phyloP scores from a whole-genome alignment of 2,329 filamentous ascomycete species.

The Simplicillium aogashimaense region DNA sequence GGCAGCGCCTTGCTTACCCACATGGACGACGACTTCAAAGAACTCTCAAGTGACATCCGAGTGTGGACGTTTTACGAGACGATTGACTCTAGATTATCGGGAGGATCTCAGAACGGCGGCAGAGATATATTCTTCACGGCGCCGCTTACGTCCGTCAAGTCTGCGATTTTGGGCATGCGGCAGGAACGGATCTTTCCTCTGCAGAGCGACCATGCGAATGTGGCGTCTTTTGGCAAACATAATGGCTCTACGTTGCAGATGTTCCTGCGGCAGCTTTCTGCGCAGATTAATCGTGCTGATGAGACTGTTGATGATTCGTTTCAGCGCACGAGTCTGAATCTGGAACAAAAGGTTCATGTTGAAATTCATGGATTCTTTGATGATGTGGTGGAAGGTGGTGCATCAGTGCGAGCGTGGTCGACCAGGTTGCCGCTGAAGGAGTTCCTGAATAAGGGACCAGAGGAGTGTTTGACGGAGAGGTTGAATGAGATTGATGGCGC shows the following conservation, averaged over 20 bases:
- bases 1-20: conserved; percentile 37
- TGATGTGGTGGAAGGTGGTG: conserved; percentile 28
- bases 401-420: conserved; percentile 36
- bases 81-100: conserved; percentile 46
- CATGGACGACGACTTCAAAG: conserved; percentile 44
- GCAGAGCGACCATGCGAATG: conserved; percentile 44
- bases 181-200: conserved; percentile 42
- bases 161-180: conserved; percentile 38
- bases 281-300: conserved; percentile 22
- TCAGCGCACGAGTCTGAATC: conserved; percentile 32
- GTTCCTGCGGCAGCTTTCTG: conserved; percentile 23
- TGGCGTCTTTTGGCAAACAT: conserved; percentile 41
- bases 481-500: conserved; percentile 28
- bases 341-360: conserved; percentile 44
- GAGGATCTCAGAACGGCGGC: conserved; percentile 23
- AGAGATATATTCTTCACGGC: conserved; percentile 47
- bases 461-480: conserved; percentile 42
- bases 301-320: conserved; percentile 13
- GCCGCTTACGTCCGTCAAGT: conserved; percentile 48
- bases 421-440: conserved; percentile 39
- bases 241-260: conserved; percentile 37
- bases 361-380: conserved; percentile 52
- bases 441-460: conserved; percentile 45
- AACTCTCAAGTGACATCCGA: conserved; percentile 45
- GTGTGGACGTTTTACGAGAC: conserved; percentile 57